Base-by-base conservation (phyloP, 1,284 basidiomycete species). In the Phlebopus sp. region DNA sequence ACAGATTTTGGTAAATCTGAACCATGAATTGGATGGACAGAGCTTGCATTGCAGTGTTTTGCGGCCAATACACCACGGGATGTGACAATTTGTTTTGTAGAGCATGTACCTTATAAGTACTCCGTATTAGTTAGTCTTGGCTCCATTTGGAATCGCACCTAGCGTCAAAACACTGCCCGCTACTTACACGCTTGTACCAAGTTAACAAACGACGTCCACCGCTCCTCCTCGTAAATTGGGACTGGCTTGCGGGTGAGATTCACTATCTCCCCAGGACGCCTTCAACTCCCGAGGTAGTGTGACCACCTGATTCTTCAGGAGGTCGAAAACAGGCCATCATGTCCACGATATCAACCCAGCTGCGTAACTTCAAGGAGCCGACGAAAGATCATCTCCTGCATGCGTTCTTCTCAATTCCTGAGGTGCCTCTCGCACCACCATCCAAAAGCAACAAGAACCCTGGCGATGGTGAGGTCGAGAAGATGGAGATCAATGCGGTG, bases 401-500 rank as follows among this genome's bases (percentile, higher is more conserved):
- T 52, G 79, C 90, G 51, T 92, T 87, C 78, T 95, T 94, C 74
- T 88, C 91, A 19, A 73, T 92, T 35, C 90, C 91, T 19, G 63
- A 76, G 29, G 55, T 42, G 2, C 48, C 50, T 29, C 10, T 29
- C 6, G 10, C 49, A 15, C 42, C 43, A 25, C 34, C 50, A 32
- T 10, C 32, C 17, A 57, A 51, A 37, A 59, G 59, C 54, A 58
- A 49, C 41, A 62, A 60, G 43, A 58, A 58, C 46, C 56, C 51
- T 32, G 54, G 53, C 36, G 42, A 23, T 10, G 55, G 69, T 53
- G 74, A 78, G 51, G 60, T 70, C n/a, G 84, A 86, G 64, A 82
- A 77, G 67, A 89, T 92, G 81, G 93, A 97, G 54, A 93, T 97
- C 56, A 93, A 86, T 59, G 92, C 93, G 13, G 89, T 96, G 29